Evolutionary conservation across 73 alveolate species (phyloP), one percentile per base, ranked within the genome.

Genomic region (Durusdinium trenchii): DNA sequence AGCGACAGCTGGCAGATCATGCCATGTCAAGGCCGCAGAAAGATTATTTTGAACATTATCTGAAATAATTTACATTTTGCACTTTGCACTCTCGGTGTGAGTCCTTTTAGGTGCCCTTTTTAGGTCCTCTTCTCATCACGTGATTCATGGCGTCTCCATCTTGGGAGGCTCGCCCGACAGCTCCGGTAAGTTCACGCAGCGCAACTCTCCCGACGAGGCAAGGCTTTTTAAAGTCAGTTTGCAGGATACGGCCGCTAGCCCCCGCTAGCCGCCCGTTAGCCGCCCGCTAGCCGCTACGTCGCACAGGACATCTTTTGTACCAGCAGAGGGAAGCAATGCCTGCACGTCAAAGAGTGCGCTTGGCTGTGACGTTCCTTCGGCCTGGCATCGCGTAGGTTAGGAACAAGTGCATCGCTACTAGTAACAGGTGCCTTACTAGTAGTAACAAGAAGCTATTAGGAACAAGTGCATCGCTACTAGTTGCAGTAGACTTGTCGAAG

Each of bases 311-410:
- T 81, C 40, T 91, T 62, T 48, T 91, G 98, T 28, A 78, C 98
- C 45, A 78, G 57, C 98, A 69, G 98, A 42, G 98, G 98, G 62
- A 91, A 91, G 98, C 87, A 91, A 43, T 91, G 98, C 61, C 46
- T 91, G 46, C 98, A 91, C 84, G 35, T 78, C 82, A 54, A 43
- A 40, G 98, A 91, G 98, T 91, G 90, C 98, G 50, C 90, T 46
- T n/a, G 12, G 30, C 4, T 7, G 69, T 12, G 73, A 60, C n/a
- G 73, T 23, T 23, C 30, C 73, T 60, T 2, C 3, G 30, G 1
- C 30, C 30, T 60, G 18, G n/a, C n/a, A n/a, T n/a, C n/a, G n/a
- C n/a, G n/a, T n/a, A n/a, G n/a, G n/a, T n/a, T n/a, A n/a, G n/a
- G n/a, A n/a, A n/a, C n/a, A n/a, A n/a, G n/a, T n/a, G n/a, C n/a